A percentile compares a stretch with the other conserved stretches of the same genome.
phyloP scores from a whole-genome alignment of 163 green algal species.

The Scenedesmus sp. region DNA sequence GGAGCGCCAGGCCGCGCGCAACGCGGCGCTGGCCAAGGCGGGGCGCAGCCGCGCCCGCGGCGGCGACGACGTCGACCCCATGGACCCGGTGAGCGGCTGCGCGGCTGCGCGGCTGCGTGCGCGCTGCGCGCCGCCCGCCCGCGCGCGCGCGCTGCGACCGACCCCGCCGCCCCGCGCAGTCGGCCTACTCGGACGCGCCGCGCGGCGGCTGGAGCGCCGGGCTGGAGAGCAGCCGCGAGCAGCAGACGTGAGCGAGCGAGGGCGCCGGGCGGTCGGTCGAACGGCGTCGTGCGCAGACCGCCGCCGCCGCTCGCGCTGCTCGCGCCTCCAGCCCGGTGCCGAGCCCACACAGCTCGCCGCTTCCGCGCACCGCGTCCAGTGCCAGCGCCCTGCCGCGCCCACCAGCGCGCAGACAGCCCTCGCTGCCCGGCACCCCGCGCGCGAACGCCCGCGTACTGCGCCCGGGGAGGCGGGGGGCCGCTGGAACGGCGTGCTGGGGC shows the following conservation, averaged over 20 bases:
- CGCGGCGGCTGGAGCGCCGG: slow-evolving; percentile 72
- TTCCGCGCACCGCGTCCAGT: too few species aligned
- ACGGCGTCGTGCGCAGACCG: too few species aligned
- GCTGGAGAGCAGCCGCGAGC: slow-evolving; percentile 76
- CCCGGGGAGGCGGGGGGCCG: too few species aligned
- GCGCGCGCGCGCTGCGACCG: not conserved
- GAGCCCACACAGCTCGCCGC: too few species aligned
- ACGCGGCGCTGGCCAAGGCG: slow-evolving; percentile 31
- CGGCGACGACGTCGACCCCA: slow-evolving; percentile 73
- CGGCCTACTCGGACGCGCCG: slow-evolving; percentile 85
- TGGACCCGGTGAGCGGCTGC: slow-evolving; percentile 77
- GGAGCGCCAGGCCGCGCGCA: slow-evolving; percentile 53
- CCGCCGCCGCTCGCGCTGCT: too few species aligned
- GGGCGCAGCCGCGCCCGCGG: slow-evolving; percentile 6
- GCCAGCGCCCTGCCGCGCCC: too few species aligned
- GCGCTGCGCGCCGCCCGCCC: not conserved
- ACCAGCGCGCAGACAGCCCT: too few species aligned
- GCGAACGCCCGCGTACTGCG: too few species aligned
- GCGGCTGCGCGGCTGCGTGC: not conserved
- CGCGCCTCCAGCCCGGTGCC: too few species aligned
- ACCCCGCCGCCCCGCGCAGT: slow-evolving; percentile 48
- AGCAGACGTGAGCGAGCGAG: slow-evolving; percentile 62
- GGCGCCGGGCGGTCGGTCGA: too few species aligned
- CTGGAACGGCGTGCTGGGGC: not conserved
- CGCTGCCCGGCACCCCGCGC: too few species aligned